These are phyloP conservation scores for Boletus tylopilopsis DNA, from an alignment of 768 basidiomycete species.

Conservation along the genomic window DNA sequence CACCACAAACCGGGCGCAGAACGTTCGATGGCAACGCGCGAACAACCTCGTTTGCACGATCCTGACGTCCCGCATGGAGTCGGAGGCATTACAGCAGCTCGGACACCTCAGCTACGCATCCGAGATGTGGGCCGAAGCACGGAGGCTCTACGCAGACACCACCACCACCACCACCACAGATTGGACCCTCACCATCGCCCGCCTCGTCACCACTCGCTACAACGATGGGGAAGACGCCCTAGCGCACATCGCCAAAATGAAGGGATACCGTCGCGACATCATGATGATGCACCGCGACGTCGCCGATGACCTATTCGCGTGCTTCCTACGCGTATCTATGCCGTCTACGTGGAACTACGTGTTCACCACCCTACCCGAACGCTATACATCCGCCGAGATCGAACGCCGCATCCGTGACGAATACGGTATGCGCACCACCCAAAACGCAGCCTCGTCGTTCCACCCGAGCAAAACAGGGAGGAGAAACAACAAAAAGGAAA, in stretches of 20 bases:
- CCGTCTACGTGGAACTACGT: conserved; percentile 11
- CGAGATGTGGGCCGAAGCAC: neutral
- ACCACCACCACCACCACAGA: neutral
- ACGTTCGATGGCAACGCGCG: too few relatives aligned
- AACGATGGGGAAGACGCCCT: conserved; percentile 5
- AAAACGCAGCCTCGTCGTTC: neutral
- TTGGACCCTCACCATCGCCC: conserved; percentile 9
- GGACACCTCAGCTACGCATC: too few relatives aligned
- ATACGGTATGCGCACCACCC: neutral
- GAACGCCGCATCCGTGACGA: conserved; percentile 3
- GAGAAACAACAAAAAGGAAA: neutral
- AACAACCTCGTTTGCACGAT: too few relatives aligned
- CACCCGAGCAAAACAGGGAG: neutral
- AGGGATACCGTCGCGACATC: conserved; percentile 3
- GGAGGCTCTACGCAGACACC: neutral
- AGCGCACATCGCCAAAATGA: conserved; percentile 15
- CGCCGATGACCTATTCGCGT: conserved; percentile 9
- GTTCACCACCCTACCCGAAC: conserved; percentile 6
- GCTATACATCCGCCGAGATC: conserved; percentile 10
- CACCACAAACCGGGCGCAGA: too few relatives aligned
- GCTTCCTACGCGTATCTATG: conserved; percentile 18
- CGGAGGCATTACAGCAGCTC: neutral
- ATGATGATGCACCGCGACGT: conserved; percentile 10
- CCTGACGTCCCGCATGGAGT: too few relatives aligned
- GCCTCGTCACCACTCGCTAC: conserved; percentile 3